Evolutionary conservation across 1,139 yeast species (phyloP).

Genomic region (Martiniozyma asiatica): DNA sequence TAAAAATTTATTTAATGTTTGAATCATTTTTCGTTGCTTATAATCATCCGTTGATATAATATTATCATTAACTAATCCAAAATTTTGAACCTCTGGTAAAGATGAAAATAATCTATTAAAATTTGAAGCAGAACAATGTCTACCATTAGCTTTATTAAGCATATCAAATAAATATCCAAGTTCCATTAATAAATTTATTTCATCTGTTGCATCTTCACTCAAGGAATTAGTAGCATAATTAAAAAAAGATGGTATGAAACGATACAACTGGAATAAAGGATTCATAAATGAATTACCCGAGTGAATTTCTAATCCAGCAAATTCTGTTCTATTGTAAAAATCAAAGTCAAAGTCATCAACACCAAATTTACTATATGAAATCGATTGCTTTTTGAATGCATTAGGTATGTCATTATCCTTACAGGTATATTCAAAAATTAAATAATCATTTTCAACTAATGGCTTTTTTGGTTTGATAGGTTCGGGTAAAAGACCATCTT

Average conservation of each 20-base stretch:
- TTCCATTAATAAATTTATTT: slow-evolving; percentile 56
- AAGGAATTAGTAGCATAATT: slow-evolving; percentile 49
- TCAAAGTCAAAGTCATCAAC: slow-evolving; percentile 89
- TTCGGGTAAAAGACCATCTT: slow-evolving; percentile 13
- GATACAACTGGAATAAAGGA: slow-evolving; percentile 67
- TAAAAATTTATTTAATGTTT: slow-evolving; percentile 49
- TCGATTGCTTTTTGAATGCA: slow-evolving; percentile 63
- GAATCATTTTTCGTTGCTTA: slow-evolving; percentile 28
- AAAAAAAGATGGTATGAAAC: slow-evolving; percentile 64
- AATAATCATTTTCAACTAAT: background rate
- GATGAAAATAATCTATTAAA: slow-evolving; percentile 43
- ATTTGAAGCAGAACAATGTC: slow-evolving; percentile 60
- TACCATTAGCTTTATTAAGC: slow-evolving; percentile 72
- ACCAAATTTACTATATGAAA: slow-evolving; percentile 82
- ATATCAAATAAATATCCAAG: slow-evolving; percentile 84
- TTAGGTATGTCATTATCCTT: slow-evolving; percentile 41
- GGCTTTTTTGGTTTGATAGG: slow-evolving; percentile 7
- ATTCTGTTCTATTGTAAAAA: slow-evolving; percentile 62
- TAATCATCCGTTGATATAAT: slow-evolving; percentile 21
- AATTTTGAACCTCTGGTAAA: slow-evolving; percentile 32
- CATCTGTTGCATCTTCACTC: slow-evolving; percentile 46
- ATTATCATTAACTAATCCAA: slow-evolving; percentile 43
- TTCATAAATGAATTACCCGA: slow-evolving; percentile 74
- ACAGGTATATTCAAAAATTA: slow-evolving; percentile 15
- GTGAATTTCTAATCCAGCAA: slow-evolving; percentile 84